Conservation (phyloP, 108 stramenopile species). For the Nannochloropsis oceanica region DNA sequence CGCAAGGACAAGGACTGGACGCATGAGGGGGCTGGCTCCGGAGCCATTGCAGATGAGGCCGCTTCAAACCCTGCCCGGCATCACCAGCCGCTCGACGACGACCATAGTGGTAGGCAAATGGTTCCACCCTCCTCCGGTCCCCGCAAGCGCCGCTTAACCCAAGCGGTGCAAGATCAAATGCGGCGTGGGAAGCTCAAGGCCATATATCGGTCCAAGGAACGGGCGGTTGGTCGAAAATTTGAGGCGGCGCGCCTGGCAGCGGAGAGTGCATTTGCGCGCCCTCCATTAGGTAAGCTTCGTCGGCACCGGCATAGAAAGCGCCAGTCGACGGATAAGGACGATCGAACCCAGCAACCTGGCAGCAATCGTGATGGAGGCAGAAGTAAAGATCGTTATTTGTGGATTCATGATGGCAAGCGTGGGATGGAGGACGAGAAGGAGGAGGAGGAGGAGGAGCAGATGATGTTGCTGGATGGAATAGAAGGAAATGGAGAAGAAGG, state of each 20-base stretch:
- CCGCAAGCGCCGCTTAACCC: background rate
- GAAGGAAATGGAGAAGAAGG: background rate
- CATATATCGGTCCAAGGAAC: background rate
- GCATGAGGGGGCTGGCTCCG: background rate
- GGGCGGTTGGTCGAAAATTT: background rate
- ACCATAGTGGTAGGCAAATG: too few relatives aligned
- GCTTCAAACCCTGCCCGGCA: background rate
- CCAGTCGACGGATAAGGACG: background rate
- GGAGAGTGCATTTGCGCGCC: background rate
- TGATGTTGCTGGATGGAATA: background rate
- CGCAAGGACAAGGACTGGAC: background rate
- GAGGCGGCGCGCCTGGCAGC: background rate
- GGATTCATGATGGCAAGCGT: background rate
- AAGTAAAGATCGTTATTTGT: background rate
- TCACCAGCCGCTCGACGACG: too few relatives aligned
- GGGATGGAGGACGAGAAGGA: background rate
- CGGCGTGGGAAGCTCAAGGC: background rate
- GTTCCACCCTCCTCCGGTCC: background rate
- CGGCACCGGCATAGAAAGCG: background rate
- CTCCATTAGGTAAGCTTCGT: background rate
- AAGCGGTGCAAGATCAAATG: background rate
- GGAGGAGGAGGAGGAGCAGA: background rate
- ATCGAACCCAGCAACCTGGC: background rate
- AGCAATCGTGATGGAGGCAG: background rate
- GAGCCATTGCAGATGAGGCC: background rate